These are phyloP conservation scores for Tetracladium setigerum DNA, from an alignment of 495 filamentous ascomycete species.

Conservation along the genomic window DNA sequence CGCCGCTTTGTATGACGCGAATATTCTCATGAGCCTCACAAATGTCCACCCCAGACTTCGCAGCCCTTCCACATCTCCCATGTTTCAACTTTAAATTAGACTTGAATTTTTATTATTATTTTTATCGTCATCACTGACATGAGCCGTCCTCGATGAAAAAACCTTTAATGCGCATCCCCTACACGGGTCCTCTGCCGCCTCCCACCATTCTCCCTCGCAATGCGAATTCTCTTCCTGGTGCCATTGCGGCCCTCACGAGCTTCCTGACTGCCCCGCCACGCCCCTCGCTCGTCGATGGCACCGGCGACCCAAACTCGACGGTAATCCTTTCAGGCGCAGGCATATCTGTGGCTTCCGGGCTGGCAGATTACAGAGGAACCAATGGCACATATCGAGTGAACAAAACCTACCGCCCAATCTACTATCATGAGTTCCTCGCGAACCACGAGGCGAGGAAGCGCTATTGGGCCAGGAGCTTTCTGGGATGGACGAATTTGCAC, in stretches of 20 bases:
- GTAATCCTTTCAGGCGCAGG: conserved; percentile 90
- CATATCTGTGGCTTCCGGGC: conserved; percentile 84
- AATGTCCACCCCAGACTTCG: too few relatives aligned
- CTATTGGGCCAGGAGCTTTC: conserved; percentile 93
- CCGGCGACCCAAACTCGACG: conserved; percentile 37
- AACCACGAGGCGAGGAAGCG: conserved; percentile 84
- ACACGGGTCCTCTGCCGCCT: conserved; percentile 74
- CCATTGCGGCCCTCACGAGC: conserved; percentile 62
- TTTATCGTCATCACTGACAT: too few relatives aligned
- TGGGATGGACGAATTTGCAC: conserved; percentile 79
- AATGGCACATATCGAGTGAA: conserved; percentile 91
- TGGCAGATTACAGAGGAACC: conserved; percentile 86
- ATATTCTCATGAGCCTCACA: too few relatives aligned
- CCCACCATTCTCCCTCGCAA: conserved; percentile 64
- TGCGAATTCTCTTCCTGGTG: conserved; percentile 61
- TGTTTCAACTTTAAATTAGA: too few relatives aligned
- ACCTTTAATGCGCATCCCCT: conserved; percentile 81
- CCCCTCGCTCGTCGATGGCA: conserved; percentile 27
- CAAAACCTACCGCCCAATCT: conserved; percentile 82
- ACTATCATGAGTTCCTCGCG: conserved; percentile 77
- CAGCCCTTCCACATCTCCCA: too few relatives aligned
- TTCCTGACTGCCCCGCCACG: conserved; percentile 62
- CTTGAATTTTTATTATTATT: too few relatives aligned
- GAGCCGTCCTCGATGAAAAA: conserved; percentile 43
- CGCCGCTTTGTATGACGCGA: too few relatives aligned